A percentile compares a stretch with the other conserved stretches of the same genome.
phyloP scores from a whole-genome alignment of 75 land plant species.

The Pinus albicaulis region DNA sequence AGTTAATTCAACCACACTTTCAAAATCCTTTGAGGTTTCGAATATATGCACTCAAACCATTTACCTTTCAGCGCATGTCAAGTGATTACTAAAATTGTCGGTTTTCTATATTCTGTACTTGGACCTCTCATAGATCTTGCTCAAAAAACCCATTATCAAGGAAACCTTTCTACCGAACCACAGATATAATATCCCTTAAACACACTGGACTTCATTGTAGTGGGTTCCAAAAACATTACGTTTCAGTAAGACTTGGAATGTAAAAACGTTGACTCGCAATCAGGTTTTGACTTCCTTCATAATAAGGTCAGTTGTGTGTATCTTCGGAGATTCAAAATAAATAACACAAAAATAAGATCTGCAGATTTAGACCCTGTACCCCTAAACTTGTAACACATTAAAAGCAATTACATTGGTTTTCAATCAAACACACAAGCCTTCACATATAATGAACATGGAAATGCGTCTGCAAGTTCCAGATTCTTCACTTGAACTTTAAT shows the following conservation, averaged over 20 bases:
- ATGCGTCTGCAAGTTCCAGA: background rate
- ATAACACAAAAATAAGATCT: background rate
- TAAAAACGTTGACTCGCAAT: background rate
- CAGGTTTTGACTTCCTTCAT: conserved; percentile 1
- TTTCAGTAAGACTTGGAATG: background rate
- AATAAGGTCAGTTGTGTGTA: background rate
- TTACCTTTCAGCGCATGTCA: background rate
- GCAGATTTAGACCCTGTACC: background rate
- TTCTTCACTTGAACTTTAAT: background rate
- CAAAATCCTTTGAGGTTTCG: too few species aligned
- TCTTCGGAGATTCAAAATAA: background rate
- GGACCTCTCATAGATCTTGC: background rate
- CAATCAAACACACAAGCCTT: background rate
- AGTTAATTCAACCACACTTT: too few species aligned
- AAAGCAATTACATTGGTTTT: background rate
- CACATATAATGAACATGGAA: background rate
- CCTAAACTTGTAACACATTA: background rate
- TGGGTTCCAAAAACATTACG: background rate
- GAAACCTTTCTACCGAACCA: background rate
- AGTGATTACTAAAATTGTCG: background rate
- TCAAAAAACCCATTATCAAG: background rate
- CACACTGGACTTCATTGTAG: background rate
- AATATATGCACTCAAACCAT: too few species aligned
- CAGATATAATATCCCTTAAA: background rate
- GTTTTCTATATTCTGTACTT: background rate